Percentiles rank a stretch among this genome's conserved stretches.
Conservation (phyloP, 208 protist genomes). For the Leishmania mexicana region DNA sequence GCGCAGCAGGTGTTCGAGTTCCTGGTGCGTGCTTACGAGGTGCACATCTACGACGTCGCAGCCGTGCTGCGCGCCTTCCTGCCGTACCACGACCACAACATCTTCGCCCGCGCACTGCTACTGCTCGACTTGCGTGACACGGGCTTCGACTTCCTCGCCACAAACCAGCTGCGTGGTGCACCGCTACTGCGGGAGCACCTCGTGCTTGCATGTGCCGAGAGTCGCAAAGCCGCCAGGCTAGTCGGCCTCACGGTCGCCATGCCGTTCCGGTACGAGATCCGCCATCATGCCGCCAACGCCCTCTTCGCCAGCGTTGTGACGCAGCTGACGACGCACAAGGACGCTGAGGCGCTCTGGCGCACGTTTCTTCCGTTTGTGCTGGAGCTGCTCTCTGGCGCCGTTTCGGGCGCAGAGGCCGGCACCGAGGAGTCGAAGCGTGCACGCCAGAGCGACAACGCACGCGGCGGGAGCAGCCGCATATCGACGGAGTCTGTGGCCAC, state of each 20-base stretch:
- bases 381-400: slow-evolving; percentile 59
- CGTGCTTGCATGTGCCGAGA: slow-evolving; percentile 70
- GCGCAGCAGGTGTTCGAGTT: slow-evolving; percentile 91
- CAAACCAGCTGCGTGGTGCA: slow-evolving; percentile 78
- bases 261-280: slow-evolving; percentile 51
- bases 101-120: slow-evolving; percentile 78
- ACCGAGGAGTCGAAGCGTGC: slow-evolving; percentile 20
- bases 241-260: slow-evolving; percentile 66
- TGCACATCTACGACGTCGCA: slow-evolving; percentile 82
- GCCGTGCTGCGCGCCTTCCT: slow-evolving; percentile 78
- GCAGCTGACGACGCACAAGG: slow-evolving; percentile 51
- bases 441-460: slow-evolving; percentile 12
- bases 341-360: slow-evolving; percentile 76
- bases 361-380: slow-evolving; percentile 75
- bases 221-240: slow-evolving; percentile 68
- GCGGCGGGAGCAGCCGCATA: slow-evolving; percentile 16
- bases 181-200: slow-evolving; percentile 79
- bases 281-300: slow-evolving; percentile 75
- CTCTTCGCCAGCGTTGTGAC: slow-evolving; percentile 79
- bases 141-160: slow-evolving; percentile 79
- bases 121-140: slow-evolving; percentile 88
- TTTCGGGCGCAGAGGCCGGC: slow-evolving; percentile 24
- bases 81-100: slow-evolving; percentile 88
- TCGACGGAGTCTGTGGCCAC: slow-evolving; percentile 59
- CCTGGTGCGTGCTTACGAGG: slow-evolving; percentile 82